Evolutionary conservation across 116 monocot genomes (phyloP), one percentile per base, ranked within the genome.

Genomic region (Trichopus zeylanicus): DNA sequence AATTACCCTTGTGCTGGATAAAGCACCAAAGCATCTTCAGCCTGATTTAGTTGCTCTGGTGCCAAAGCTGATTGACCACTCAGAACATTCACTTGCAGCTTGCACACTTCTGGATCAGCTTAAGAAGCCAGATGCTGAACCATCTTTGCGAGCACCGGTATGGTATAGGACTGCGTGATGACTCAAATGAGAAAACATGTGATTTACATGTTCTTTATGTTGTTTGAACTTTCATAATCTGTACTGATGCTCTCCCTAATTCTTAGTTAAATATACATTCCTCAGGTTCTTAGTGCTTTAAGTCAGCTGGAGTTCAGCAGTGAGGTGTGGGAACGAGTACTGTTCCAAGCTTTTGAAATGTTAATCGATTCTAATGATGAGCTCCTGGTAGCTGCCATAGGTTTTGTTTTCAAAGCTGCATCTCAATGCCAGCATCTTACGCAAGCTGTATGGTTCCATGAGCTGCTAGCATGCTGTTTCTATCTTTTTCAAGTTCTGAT

Each of bases 21-120:
- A 88, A 80, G 82, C 80, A 51, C 98, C 98, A 6, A 98, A 70
- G 48, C 77, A 79, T 76, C 78, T 98, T 62, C 81, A 85, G 54
- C 73, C 82, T 31, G 91, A 98, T 74, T 57, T 98, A 38, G 57
- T 98, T 68, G 48, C 85, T 8, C 69, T 91, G 52, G 75, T 98
- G 16, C 98, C 98, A 26, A 91, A 98, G 59, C 51, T 98, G 37
- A 67, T 91, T 58, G 98, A 91, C 53, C 71, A 67, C 53, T 83
- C 88, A 29, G 98, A 91, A 71, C 91, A 98, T 76, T 55, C 79
- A 5, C 63, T 79, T 63, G 98, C 87, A 67, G 94, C 94, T 67
- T 82, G 75, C 62, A 68, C 69, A 51, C 83, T 94, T 62, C 63
- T 94, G 56, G 86, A 83, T 61, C 68, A 68, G 10, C 75, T 89